These are phyloP conservation scores for Macadamia tetraphylla DNA, from an alignment of 164 flowering plant genomes.

Conservation along the genomic window DNA sequence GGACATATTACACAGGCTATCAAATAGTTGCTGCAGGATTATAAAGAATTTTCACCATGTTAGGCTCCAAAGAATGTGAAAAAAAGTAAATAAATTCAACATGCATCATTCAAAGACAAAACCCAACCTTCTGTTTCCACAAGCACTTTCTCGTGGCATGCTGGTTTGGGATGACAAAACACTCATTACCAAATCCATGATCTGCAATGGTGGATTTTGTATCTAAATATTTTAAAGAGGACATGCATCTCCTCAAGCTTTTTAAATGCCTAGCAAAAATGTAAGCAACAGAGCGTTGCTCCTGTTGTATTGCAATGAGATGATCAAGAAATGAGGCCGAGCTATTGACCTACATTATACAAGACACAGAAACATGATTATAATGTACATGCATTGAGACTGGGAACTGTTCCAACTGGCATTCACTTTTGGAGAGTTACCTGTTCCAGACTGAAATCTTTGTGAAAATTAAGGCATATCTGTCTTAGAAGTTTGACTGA, in stretches of 20 bases:
- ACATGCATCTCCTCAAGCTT: constrained; percentile 28
- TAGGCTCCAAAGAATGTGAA: neutral
- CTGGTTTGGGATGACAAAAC: constrained; percentile 33
- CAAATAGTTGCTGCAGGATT: constrained; percentile 66
- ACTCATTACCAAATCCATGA: constrained; percentile 13
- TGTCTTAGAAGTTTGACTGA: constrained; percentile 51
- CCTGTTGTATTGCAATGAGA: constrained; percentile 63
- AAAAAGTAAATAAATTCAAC: neutral
- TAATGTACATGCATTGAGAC: neutral
- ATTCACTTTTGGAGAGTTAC: constrained; percentile 22
- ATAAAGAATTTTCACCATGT: constrained; percentile 2
- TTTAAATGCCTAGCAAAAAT: constrained; percentile 37
- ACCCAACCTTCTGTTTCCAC: constrained; percentile 86
- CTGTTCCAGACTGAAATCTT: constrained; percentile 68
- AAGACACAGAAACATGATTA: neutral
- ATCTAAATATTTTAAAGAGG: constrained; percentile 31
- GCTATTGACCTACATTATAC: constrained; percentile 40
- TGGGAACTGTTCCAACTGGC: neutral
- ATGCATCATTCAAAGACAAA: neutral
- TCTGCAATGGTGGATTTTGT: constrained; percentile 16
- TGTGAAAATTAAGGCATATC: constrained; percentile 54
- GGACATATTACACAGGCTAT: constrained; percentile 41
- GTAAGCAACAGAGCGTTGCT: constrained; percentile 59
- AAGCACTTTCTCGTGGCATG: constrained; percentile 42
- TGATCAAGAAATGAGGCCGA: constrained; percentile 62